phyloP scores from a whole-genome alignment of 129 eudicot genomes.

The Lactuca sativa region DNA sequence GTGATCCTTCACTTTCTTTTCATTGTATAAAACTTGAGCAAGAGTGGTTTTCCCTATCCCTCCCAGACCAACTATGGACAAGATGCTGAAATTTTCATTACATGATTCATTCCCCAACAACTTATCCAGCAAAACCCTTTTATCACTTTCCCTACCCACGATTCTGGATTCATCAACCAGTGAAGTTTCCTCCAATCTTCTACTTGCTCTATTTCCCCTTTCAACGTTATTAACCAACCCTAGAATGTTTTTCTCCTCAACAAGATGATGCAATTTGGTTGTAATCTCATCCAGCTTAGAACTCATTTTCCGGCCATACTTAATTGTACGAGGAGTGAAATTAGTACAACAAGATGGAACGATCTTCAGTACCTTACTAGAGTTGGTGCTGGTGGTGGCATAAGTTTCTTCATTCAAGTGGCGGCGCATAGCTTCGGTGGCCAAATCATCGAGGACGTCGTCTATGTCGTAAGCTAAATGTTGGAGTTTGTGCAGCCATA shows the following conservation, averaged over 20 bases:
- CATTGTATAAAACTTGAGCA: slow-evolving; percentile 15
- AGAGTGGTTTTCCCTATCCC: slow-evolving; percentile 23
- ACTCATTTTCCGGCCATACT: slow-evolving; percentile 23
- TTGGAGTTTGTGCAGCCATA: slow-evolving; percentile 42
- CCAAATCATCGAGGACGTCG: slow-evolving; percentile 45
- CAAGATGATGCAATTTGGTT: slow-evolving; percentile 23
- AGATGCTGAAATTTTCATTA: slow-evolving; percentile 10
- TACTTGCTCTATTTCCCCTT: slow-evolving; percentile 1
- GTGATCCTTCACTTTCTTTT: slow-evolving; percentile 5
- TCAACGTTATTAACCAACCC: slow-evolving; percentile 20
- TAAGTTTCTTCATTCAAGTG: not conserved
- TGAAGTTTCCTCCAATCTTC: slow-evolving; percentile 36
- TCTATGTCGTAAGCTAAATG: slow-evolving; percentile 48
- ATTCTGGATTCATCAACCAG: slow-evolving; percentile 36
- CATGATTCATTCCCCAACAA: slow-evolving; percentile 3
- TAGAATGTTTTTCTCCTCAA: slow-evolving; percentile 25
- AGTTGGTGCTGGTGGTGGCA: not conserved
- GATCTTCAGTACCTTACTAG: slow-evolving; percentile 7
- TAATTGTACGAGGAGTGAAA: slow-evolving; percentile 14
- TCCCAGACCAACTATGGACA: slow-evolving; percentile 12
- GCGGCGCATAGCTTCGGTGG: slow-evolving; percentile 36
- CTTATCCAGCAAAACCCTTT: slow-evolving; percentile 5
- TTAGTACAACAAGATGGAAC: slow-evolving; percentile 14
- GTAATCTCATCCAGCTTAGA: slow-evolving; percentile 33
- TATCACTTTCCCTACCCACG: slow-evolving; percentile 40